Percentiles rank a stretch among this genome's conserved stretches.
These are phyloP conservation scores for Calonectria fujianensis DNA, from an alignment of 2,329 filamentous ascomycete genomes.

Conservation along the genomic window DNA sequence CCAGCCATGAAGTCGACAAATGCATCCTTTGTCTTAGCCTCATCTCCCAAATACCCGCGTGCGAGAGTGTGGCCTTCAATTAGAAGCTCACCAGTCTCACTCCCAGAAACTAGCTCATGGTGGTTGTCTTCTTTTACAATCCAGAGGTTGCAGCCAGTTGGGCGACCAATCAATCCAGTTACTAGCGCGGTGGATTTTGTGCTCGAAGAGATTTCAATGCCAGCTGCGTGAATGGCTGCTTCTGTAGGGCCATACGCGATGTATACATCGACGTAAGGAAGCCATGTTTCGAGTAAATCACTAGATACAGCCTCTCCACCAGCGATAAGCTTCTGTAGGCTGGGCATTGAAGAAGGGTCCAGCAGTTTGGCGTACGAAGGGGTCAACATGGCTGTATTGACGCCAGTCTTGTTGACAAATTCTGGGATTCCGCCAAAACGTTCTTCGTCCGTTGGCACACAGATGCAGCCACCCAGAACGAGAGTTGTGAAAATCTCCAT, in stretches of 20 bases:
- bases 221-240: conserved; percentile 3
- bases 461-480: neutral
- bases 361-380: conserved; percentile 3
- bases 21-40: neutral
- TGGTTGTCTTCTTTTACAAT: conserved; percentile 12
- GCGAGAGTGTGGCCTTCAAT: conserved; percentile 15
- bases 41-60: conserved; percentile 7
- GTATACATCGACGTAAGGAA: conserved; percentile 9
- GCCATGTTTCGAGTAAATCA: neutral
- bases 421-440: neutral
- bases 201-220: neutral
- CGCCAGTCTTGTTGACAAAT: neutral
- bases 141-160: conserved; percentile 4
- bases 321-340: neutral
- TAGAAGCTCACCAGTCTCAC: conserved; percentile 11
- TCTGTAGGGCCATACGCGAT: conserved; percentile 7
- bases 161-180: neutral
- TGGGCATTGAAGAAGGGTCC: neutral
- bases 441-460: conserved; percentile 16
- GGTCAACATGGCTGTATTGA: conserved; percentile 6
- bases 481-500: conserved; percentile 17
- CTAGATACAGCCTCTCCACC: conserved; percentile 1
- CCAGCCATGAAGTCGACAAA: conserved; percentile 2
- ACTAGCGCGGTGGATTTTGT: neutral
- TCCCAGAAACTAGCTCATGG: neutral